Percentiles rank a stretch among this genome's conserved stretches.
Conservation (phyloP, 306 rosid species). For the barrel medic (Medicago truncatula) region DNA sequence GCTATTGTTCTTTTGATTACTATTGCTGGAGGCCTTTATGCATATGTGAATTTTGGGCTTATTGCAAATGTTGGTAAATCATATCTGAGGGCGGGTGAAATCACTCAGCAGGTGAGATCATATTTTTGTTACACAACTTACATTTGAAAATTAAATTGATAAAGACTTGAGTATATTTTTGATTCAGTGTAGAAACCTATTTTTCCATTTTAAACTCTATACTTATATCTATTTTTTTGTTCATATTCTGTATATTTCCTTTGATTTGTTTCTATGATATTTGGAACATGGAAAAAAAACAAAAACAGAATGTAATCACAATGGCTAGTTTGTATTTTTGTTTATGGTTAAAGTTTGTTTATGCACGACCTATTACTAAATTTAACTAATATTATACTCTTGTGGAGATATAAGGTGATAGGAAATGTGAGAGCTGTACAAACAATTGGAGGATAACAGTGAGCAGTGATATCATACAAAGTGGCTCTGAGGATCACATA, state of each 20-base stretch:
- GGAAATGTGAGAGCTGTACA: slow-evolving; percentile 92
- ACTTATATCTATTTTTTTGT: too few species aligned
- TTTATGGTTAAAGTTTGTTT: neutral
- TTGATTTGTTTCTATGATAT: too few species aligned
- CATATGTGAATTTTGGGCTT: slow-evolving; percentile 75
- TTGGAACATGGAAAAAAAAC: too few species aligned
- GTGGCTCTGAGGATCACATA: slow-evolving; percentile 67
- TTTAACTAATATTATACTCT: neutral
- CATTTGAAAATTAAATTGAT: neutral
- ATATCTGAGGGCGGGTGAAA: slow-evolving; percentile 87
- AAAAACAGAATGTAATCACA: neutral
- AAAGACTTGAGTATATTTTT: too few species aligned
- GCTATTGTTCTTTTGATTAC: slow-evolving; percentile 87
- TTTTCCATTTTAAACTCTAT: too few species aligned
- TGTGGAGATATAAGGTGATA: slow-evolving; percentile 56
- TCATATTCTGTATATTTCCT: too few species aligned
- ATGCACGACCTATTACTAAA: neutral
- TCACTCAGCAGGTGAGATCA: slow-evolving; percentile 68
- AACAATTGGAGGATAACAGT: slow-evolving; percentile 89
- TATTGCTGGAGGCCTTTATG: slow-evolving; percentile 84
- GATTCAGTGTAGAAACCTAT: too few species aligned
- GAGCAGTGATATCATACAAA: slow-evolving; percentile 72
- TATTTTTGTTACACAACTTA: neutral
- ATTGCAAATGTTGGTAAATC: slow-evolving; percentile 73
- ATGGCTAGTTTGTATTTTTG: neutral